A percentile compares a stretch with the other conserved stretches of the same genome.
Evolutionary conservation across 2,329 filamentous ascomycete species (phyloP).

Genomic region (Colletotrichum kahawae): DNA sequence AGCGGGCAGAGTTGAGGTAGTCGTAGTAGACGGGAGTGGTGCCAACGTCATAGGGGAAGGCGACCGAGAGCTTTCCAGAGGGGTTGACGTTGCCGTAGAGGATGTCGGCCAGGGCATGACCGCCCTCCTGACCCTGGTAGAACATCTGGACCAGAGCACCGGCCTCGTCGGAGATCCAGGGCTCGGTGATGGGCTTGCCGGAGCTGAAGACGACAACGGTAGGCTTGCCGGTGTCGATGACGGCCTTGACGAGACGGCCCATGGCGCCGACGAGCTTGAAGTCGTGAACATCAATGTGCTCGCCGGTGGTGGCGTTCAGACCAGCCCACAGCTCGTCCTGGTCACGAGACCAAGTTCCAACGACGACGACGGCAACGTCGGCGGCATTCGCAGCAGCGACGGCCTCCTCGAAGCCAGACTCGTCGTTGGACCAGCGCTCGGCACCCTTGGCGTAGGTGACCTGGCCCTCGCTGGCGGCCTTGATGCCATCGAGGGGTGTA

Average conservation of each 20-base stretch:
- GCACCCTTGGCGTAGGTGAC: slow-evolving; percentile 74
- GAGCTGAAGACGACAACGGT: slow-evolving; percentile 72
- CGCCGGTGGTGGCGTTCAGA: slow-evolving; percentile 76
- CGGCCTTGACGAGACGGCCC: slow-evolving; percentile 67
- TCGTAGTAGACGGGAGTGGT: slow-evolving; percentile 75
- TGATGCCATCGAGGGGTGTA: slow-evolving; percentile 73
- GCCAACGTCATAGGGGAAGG: slow-evolving; percentile 71
- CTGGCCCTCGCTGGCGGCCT: slow-evolving; percentile 60
- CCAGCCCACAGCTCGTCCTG: slow-evolving; percentile 74
- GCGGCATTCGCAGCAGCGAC: slow-evolving; percentile 68
- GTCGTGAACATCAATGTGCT: slow-evolving; percentile 70
- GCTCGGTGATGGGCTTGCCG: slow-evolving; percentile 75
- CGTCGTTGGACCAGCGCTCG: slow-evolving; percentile 73
- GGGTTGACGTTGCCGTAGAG: slow-evolving; percentile 70
- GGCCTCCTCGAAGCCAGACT: slow-evolving; percentile 71
- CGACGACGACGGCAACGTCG: slow-evolving; percentile 75
- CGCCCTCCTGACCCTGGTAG: slow-evolving; percentile 74
- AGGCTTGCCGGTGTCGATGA: slow-evolving; percentile 70
- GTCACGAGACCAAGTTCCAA: slow-evolving; percentile 78
- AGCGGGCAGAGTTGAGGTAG: slow-evolving; percentile 70
- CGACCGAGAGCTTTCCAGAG: slow-evolving; percentile 69
- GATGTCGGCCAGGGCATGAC: slow-evolving; percentile 69
- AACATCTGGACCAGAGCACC: slow-evolving; percentile 75
- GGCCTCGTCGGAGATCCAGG: slow-evolving; percentile 71
- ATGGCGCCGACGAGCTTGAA: slow-evolving; percentile 75